Evolutionary conservation across 164 flowering plant genomes (phyloP).

Genomic region (Saururus chinensis): DNA sequence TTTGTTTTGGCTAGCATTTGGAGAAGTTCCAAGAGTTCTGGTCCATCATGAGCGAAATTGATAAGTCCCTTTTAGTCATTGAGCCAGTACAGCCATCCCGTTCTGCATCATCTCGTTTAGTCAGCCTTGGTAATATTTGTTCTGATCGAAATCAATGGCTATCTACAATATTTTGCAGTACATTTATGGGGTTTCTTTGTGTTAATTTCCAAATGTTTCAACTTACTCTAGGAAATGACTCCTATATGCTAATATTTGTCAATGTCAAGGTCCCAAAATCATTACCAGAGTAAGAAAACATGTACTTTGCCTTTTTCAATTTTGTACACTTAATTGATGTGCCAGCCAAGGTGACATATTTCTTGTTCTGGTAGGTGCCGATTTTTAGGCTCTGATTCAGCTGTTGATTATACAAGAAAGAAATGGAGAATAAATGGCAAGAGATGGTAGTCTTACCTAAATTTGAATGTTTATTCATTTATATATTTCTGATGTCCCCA

Average conservation of each 20-base stretch:
- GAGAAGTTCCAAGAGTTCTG: conserved; percentile 67
- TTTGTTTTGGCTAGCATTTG: conserved; percentile 37
- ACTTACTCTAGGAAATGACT: conserved; percentile 40
- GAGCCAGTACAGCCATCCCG: conserved; percentile 32
- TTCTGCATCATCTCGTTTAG: conserved; percentile 43
- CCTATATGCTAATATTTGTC: conserved; percentile 34
- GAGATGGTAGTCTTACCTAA: conserved; percentile 29
- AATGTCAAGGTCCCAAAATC: conserved; percentile 42
- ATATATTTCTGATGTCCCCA: too few relatives aligned
- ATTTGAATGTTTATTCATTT: too few relatives aligned
- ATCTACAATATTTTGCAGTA: background rate
- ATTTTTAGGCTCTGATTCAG: conserved; percentile 52
- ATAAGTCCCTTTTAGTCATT: conserved; percentile 44
- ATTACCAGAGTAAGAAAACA: conserved; percentile 57
- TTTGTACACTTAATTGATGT: background rate
- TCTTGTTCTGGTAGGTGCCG: conserved; percentile 50
- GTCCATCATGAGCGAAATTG: conserved; percentile 59
- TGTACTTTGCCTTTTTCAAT: background rate
- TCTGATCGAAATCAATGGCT: background rate
- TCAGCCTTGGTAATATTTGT: conserved; percentile 37
- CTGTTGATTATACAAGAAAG: conserved; percentile 30
- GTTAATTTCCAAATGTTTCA: background rate
- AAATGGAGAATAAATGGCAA: conserved; percentile 50
- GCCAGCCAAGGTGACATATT: conserved; percentile 5
- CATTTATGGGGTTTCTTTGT: conserved; percentile 1